Evolutionary conservation across 495 filamentous ascomycete genomes (phyloP).

Genomic region (Aspergillus kassunensis): DNA sequence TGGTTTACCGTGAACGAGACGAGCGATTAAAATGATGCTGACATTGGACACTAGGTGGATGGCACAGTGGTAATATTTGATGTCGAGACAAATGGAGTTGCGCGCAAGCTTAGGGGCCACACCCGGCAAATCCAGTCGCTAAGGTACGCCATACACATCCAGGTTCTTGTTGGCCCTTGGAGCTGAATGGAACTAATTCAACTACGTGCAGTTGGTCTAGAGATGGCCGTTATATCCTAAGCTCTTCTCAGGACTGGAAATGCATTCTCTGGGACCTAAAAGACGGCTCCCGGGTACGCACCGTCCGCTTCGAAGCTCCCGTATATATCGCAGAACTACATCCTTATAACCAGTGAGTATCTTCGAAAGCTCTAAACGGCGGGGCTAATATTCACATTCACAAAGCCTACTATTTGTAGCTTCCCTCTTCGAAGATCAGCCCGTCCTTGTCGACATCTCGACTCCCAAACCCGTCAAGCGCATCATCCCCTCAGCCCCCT

Average conservation of each 20-base stretch:
- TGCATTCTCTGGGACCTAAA: conserved; percentile 91
- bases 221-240: conserved; percentile 88
- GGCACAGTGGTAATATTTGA: conserved; percentile 95
- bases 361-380: no score
- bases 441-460: conserved; percentile 78
- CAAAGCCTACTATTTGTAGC: conserved; percentile 73
- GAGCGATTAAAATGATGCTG: conserved; percentile 9
- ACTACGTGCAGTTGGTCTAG: conserved; percentile 72
- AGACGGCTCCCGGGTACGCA: conserved; percentile 63
- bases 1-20: conserved; percentile 20
- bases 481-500: conserved; percentile 75
- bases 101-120: conserved; percentile 88
- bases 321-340: conserved; percentile 95
- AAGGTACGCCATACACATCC: conserved; percentile 34
- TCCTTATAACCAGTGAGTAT: conserved; percentile 78
- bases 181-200: conserved; percentile 13
- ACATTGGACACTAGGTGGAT: conserved; percentile 54
- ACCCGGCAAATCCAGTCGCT: conserved; percentile 85
- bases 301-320: conserved; percentile 80
- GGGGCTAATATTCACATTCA: conserved; percentile 4
- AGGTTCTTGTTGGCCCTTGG: not conserved
- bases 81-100: conserved; percentile 91
- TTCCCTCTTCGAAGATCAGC: conserved; percentile 89
- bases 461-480: conserved; percentile 62
- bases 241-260: conserved; percentile 92